Base-by-base conservation (phyloP, 2,329 filamentous ascomycete species). In the Teratosphaeria epicoccoides region DNA sequence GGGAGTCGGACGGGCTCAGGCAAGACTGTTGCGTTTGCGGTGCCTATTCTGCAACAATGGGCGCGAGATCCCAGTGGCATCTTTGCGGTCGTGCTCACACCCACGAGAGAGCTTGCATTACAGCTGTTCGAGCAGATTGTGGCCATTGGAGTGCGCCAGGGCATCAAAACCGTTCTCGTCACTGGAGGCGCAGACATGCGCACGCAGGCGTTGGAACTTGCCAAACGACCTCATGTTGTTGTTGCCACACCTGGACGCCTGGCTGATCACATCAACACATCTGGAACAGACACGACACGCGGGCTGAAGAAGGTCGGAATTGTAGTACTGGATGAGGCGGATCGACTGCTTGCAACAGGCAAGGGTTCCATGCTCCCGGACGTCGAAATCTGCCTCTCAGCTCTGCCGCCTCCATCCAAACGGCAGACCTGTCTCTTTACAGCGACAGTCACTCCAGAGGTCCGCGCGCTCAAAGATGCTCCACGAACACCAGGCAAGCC, bases 41-140 rank as follows among this genome's bases (percentile, higher is more conserved):
- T 90, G 9, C 93, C 93, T 0, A 95, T 98, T 54, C 73, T 98
- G 57, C 91, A 97, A 67, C 85, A 85, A 69, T 97, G 90, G 89
- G 83, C 91, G 2, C 80, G 89, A 64, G 90, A 98, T 71, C 93
- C 93, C 0, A 84, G 85, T 53, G 93, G 88, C 43, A 91, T 97
- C 61, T 98, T 88, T 68, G 91, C 82, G 1, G 74, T 98, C 5
- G 81, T 98, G 12, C 72, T 98, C 63, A 98, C 93, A 7, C 90
- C 89, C 20, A 95, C 88, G 6, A 80, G 87, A 62, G 93, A 98
- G 72, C 80, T 98, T 53, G 93, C 93, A 3, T 79, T 97, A 22
- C 93, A 98, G 67, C 96, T 98, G 47, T 94, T 85, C 67, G 93
- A 98, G 71, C 93, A 98, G 69, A 84, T 97, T 73, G 88, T 88